phyloP scores from a whole-genome alignment of 1,139 yeast genomes.

The Geotrichum citri-aurantii region DNA sequence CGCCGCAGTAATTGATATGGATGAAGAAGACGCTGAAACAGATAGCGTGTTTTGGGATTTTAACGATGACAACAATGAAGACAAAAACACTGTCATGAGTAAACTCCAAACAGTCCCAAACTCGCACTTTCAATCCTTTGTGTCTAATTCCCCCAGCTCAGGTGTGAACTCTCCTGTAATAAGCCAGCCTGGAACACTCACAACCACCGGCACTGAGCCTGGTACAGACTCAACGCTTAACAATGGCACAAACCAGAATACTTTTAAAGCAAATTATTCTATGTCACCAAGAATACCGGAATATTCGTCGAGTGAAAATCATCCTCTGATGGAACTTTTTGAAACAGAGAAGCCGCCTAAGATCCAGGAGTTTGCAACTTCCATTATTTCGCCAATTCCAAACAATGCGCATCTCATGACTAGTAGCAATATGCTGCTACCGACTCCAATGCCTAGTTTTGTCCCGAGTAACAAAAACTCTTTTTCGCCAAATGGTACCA shows the following conservation, averaged over 20 bases:
- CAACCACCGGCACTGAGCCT: background rate
- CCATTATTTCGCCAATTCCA: background rate
- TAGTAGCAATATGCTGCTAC: background rate
- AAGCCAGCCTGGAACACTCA: background rate
- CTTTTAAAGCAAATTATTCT: background rate
- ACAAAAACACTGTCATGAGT: background rate
- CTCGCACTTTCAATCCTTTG: background rate
- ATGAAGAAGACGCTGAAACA: slow-evolving; percentile 36
- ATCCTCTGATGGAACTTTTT: slow-evolving; percentile 18
- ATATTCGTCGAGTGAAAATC: slow-evolving; percentile 6
- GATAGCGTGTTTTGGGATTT: slow-evolving; percentile 85
- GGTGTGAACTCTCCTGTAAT: background rate
- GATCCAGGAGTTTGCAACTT: background rate
- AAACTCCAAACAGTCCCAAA: background rate
- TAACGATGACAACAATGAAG: slow-evolving; percentile 39
- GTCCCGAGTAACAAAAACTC: background rate
- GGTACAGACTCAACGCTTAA: background rate
- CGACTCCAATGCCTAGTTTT: slow-evolving; percentile 3
- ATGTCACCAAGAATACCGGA: background rate
- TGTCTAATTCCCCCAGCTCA: background rate
- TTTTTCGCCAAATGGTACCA: background rate
- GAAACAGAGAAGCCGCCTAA: slow-evolving; percentile 5
- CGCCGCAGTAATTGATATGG: slow-evolving; percentile 24
- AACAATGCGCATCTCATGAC: background rate
- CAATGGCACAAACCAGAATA: background rate